Evolutionary conservation across 495 filamentous ascomycete species (phyloP).

Genomic region (Podospora tetraspora): DNA sequence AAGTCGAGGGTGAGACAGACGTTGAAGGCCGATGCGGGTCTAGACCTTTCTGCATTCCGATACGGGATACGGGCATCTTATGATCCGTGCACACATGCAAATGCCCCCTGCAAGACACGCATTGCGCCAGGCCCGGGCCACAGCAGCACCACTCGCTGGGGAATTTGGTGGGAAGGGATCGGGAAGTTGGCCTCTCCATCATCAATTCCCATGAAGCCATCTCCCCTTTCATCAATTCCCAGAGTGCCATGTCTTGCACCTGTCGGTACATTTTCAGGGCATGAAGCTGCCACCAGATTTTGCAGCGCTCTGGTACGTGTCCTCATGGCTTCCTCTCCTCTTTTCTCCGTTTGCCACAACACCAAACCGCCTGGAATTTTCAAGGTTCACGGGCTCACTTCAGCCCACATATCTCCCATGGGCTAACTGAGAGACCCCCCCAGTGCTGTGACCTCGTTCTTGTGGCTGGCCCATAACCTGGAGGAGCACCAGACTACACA

Average conservation of each 20-base stretch:
- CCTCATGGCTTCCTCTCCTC: background rate
- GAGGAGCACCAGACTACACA: constrained; percentile 45
- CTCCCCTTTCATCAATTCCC: background rate
- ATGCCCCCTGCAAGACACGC: background rate
- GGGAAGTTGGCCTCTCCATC: background rate
- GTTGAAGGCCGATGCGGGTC: background rate
- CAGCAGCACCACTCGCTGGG: background rate
- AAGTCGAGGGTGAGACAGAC: background rate
- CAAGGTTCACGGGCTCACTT: background rate
- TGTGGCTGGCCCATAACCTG: constrained; percentile 40
- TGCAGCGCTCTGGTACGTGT: background rate
- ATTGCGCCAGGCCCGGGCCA: background rate
- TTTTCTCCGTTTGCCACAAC: background rate
- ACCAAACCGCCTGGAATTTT: background rate
- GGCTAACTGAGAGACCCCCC: background rate
- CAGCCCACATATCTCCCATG: background rate
- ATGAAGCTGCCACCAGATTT: background rate
- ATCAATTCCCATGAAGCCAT: background rate
- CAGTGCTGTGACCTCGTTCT: constrained; percentile 42
- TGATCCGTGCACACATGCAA: background rate
- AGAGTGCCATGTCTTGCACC: background rate
- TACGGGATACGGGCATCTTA: background rate
- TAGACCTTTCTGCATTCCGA: background rate
- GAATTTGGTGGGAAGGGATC: background rate
- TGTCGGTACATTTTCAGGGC: background rate